Percentiles rank a stretch among this genome's conserved stretches.
These are phyloP conservation scores for Fusarium vanettenii DNA, from an alignment of 2,329 filamentous ascomycete species.

Conservation along the genomic window DNA sequence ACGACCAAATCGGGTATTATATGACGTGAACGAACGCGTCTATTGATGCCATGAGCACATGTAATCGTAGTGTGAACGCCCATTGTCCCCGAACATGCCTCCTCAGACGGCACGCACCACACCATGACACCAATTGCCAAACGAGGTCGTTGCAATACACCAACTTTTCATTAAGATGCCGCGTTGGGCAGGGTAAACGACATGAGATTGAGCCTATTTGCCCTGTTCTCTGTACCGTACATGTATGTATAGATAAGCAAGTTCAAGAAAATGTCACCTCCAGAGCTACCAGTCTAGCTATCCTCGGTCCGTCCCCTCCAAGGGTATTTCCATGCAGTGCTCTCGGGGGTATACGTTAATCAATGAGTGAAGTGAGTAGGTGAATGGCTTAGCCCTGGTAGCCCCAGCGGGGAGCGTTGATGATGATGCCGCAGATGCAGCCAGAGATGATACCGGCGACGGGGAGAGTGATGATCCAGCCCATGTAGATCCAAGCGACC, in stretches of 20 bases:
- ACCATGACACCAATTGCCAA: background rate
- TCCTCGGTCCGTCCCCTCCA: background rate
- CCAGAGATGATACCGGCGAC: slow-evolving; percentile 68
- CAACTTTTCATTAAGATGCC: slow-evolving; percentile 11
- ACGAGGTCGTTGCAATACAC: background rate
- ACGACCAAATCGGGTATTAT: background rate
- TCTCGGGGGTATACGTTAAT: slow-evolving; percentile 2
- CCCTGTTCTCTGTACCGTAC: background rate
- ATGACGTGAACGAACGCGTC: background rate
- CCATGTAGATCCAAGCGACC: slow-evolving; percentile 69
- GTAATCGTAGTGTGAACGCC: background rate
- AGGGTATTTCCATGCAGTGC: background rate
- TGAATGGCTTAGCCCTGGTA: slow-evolving; percentile 24
- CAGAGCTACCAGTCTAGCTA: slow-evolving; percentile 7
- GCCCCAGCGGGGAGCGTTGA: slow-evolving; percentile 68
- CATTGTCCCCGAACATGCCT: background rate
- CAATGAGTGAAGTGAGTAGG: background rate
- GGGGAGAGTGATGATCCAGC: slow-evolving; percentile 72
- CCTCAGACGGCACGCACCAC: background rate
- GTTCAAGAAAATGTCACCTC: background rate
- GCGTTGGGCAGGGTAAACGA: slow-evolving; percentile 4
- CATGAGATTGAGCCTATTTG: slow-evolving; percentile 1
- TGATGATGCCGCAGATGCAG: slow-evolving; percentile 69
- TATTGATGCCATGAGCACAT: background rate
- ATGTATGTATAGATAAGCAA: background rate